Evolutionary conservation across 1,284 basidiomycete species (phyloP), one percentile per base, ranked within the genome.

Genomic region (Bjerkandera adusta): DNA sequence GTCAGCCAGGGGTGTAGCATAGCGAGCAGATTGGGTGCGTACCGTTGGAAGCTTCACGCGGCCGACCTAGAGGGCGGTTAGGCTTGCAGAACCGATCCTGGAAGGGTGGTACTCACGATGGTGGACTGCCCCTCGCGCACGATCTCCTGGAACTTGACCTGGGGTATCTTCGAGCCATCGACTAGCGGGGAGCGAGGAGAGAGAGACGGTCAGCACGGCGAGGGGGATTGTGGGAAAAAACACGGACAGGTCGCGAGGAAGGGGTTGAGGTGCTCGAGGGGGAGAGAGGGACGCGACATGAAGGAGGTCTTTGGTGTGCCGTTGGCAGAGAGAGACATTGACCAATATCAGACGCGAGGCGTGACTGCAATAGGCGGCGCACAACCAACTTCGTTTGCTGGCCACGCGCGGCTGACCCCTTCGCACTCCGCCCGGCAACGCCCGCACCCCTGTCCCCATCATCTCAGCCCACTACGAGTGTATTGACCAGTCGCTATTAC

Each of bases 31-130:
- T 49, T 12, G 24, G 32, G 40, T 35, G 46, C 83, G 59, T 67
- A 92, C 88, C 43, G 92, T 96, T 38, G 89, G 89, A 45, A 97
- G 89, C 74, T 98, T 99, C 69, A 98, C 79, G 52, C 96, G 77
- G 7, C 93, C 96, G 48, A 89, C 85, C 86, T 89, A 57, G 16
- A 42, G 30, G 43, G 50, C 36, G 51, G 53, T 49, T 5, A 41
- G 13, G 15, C 32, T 34, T 41, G 44, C 29, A 27, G 4, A 37
- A 1, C 10, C 25, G 51, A 52, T 29, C 45, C 40, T 26, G 42
- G 27, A 44, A 46, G n/a, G 43, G 35, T 18, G 45, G 25, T 30
- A 59, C 67, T 55, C 54, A 89, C 85, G 47, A 84, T 72, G 50
- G 87, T 87, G 57, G 81, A 75, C 60, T 78, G 74, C 13, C 73